Percentiles rank a stretch among this genome's conserved stretches.
phyloP scores from a whole-genome alignment of 768 basidiomycete species.

The Megacollybia marginata region DNA sequence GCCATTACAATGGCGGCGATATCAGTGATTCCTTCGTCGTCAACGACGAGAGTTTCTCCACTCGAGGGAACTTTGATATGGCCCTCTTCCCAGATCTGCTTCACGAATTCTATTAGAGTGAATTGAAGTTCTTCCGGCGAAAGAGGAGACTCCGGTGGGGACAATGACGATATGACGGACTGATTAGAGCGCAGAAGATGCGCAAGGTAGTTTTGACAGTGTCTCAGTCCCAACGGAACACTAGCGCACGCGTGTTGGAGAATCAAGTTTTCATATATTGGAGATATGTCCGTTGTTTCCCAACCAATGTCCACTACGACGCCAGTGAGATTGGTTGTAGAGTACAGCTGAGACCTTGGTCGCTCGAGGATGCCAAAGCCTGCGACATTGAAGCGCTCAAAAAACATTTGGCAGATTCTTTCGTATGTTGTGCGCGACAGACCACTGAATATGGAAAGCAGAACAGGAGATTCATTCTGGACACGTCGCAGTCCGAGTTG shows the following conservation, averaged over 20 bases:
- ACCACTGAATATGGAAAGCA: slow-evolving; percentile 62
- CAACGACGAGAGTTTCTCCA: slow-evolving; percentile 57
- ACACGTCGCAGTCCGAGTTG: slow-evolving; percentile 68
- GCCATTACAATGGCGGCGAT: slow-evolving; percentile 87
- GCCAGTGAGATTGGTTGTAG: slow-evolving; percentile 62
- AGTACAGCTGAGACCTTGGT: slow-evolving; percentile 78
- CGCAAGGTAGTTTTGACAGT: slow-evolving; percentile 74
- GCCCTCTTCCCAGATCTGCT: slow-evolving; percentile 55
- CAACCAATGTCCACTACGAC: slow-evolving; percentile 79
- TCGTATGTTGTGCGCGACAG: slow-evolving; percentile 65
- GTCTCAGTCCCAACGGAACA: slow-evolving; percentile 58
- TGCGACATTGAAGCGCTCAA: slow-evolving; percentile 88
- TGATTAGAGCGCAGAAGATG: slow-evolving; percentile 65
- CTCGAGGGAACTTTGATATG: slow-evolving; percentile 68
- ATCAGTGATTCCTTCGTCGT: slow-evolving; percentile 84
- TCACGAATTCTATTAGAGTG: slow-evolving; percentile 56
- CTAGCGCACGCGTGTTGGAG: slow-evolving; percentile 44
- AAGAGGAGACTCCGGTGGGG: slow-evolving; percentile 42
- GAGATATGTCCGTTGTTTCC: slow-evolving; percentile 68
- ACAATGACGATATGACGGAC: slow-evolving; percentile 49
- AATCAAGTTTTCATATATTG: slow-evolving; percentile 69
- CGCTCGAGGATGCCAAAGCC: slow-evolving; percentile 77
- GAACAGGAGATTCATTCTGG: slow-evolving; percentile 83
- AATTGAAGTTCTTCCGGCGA: slow-evolving; percentile 39
- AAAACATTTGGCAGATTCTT: slow-evolving; percentile 75